A percentile compares a stretch with the other conserved stretches of the same genome.
Conservation (phyloP, 768 basidiomycete species). For the Suillus variegatus region DNA sequence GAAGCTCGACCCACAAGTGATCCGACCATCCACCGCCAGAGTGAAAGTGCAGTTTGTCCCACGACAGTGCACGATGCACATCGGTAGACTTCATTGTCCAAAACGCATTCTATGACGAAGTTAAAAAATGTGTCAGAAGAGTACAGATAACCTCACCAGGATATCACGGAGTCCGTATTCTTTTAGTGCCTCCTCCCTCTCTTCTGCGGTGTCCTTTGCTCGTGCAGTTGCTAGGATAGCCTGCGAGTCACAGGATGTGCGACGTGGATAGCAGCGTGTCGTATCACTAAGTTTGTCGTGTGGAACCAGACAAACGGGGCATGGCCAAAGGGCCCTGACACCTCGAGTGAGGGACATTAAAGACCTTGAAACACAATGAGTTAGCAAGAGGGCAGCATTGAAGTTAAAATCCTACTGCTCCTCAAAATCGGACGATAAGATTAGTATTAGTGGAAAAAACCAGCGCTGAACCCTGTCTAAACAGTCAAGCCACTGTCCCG, state of each 20-base stretch:
- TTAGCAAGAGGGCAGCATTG: background rate
- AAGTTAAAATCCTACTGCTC: background rate
- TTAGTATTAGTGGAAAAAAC: background rate
- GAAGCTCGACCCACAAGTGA: slow-evolving; percentile 16
- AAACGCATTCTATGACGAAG: slow-evolving; percentile 31
- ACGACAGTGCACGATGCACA: slow-evolving; percentile 34
- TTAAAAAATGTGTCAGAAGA: background rate
- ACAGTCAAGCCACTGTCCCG: background rate
- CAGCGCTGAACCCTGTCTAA: background rate
- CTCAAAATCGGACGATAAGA: background rate
- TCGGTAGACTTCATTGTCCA: slow-evolving; percentile 36
- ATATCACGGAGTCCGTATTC: background rate
- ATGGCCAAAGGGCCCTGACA: background rate
- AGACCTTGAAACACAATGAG: background rate
- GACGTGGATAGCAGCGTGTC: background rate
- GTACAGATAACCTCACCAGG: background rate
- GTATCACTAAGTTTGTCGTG: background rate
- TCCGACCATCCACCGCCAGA: background rate
- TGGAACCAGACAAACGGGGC: background rate
- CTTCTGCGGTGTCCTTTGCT: background rate
- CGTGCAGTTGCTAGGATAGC: background rate
- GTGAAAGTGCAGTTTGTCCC: slow-evolving; percentile 42
- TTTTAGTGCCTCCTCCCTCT: background rate
- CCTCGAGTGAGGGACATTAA: background rate
- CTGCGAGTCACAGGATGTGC: background rate